Evolutionary conservation across 2,329 filamentous ascomycete species (phyloP).

Genomic region (Lachnellula cervina): DNA sequence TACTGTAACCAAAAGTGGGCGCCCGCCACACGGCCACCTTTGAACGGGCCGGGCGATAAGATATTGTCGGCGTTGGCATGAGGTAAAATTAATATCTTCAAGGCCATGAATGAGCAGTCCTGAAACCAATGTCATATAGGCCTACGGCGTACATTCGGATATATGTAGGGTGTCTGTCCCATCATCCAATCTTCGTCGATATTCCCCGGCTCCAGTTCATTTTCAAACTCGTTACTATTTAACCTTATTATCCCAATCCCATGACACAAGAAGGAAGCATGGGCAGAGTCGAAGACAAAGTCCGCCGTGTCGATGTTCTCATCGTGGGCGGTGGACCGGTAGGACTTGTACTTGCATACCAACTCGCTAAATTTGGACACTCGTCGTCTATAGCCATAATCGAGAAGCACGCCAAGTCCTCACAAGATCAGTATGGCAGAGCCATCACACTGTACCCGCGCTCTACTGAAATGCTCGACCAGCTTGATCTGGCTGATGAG

Average conservation of each 20-base stretch:
- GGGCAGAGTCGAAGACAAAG: conserved; percentile 17
- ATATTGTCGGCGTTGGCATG: too few relatives aligned
- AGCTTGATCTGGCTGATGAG: conserved; percentile 44
- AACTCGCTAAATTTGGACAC: conserved; percentile 38
- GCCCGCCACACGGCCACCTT: too few relatives aligned
- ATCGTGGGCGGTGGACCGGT: conserved; percentile 43
- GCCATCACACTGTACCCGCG: conserved; percentile 51
- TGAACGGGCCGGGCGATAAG: too few relatives aligned
- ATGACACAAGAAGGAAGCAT: conserved; percentile 5
- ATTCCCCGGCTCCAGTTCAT: too few relatives aligned
- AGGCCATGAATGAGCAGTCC: too few relatives aligned
- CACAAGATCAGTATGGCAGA: conserved; percentile 48
- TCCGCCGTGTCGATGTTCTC: conserved; percentile 32
- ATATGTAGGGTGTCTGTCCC: too few relatives aligned
- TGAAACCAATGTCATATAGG: too few relatives aligned
- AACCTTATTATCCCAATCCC: not conserved
- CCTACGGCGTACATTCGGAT: too few relatives aligned
- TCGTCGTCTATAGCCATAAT: conserved; percentile 40
- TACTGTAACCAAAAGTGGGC: too few relatives aligned
- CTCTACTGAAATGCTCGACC: conserved; percentile 47
- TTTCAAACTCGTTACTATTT: not conserved
- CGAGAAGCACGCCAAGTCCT: conserved; percentile 44
- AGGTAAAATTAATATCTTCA: too few relatives aligned
- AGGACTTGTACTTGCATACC: conserved; percentile 39
- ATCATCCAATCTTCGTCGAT: too few relatives aligned